Base-by-base conservation (phyloP, 2,329 filamentous ascomycete species). In the Dactylella cylindrospora region DNA sequence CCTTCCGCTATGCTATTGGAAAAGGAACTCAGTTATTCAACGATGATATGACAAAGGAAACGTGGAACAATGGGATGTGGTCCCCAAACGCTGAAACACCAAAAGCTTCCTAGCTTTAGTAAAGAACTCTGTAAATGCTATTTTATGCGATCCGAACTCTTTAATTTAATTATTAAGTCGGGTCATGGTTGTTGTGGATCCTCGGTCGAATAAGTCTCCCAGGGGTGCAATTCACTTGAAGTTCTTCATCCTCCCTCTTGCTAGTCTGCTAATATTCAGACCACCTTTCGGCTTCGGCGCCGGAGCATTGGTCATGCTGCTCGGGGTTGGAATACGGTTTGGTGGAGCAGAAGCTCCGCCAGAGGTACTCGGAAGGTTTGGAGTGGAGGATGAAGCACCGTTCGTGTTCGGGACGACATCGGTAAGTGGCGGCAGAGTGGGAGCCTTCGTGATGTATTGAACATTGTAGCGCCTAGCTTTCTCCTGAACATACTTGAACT, bases 401-500 rank as follows among this genome's bases (percentile, higher is more conserved):
- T 54, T 62, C 9, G 49, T 10, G 22, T 54, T 38, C 15, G 41
- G 23, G 5, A 49, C 38, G 41, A 35, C 49, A 20, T 62, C 57
- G 3, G 57, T 50, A 12, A 62, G 49, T 33, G 57, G 49, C 23
- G 57, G 57, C 19, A 62, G 57, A 15, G 43, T 62, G 20, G 57
- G 19, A 26, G 57, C 43, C 29, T 62, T 62, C 3, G 49, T 54
- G 44, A 54, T 54, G 32, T 68, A 68, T 52, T 69, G 67, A 23
- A 54, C 54, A 32, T 67, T 66, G 17, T 67, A 65, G 38, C 89
- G 80, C 50, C 90, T 81, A 4, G 90, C 86, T 61, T 83, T 84
- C 67, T 98, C 93, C 70, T 98, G 93, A 1, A 94, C 91, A 46
- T 80, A 82, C 67, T 88, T 87, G 74, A 98, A 98, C 71, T 96